Percentiles rank a stretch among this genome's conserved stretches.
phyloP scores from a whole-genome alignment of 805 yeast genomes.

The Monosporozyma unispora region DNA sequence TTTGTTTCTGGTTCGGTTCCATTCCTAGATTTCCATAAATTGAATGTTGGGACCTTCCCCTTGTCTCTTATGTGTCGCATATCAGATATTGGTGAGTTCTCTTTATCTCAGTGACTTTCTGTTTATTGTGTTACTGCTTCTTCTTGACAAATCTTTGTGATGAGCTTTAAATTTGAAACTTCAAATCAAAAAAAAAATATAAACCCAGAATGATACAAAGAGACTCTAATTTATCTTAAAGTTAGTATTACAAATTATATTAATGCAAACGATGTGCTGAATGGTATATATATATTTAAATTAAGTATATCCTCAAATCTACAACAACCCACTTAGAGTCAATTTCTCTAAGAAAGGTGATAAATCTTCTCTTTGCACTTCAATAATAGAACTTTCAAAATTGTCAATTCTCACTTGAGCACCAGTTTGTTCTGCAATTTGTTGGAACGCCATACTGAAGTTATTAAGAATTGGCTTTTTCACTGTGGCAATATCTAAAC shows the following conservation, averaged over 20 bases:
- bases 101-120: too few species aligned
- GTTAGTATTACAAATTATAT: neutral
- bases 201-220: neutral
- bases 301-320: neutral
- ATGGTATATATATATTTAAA: neutral
- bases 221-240: neutral
- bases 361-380: slow-evolving; percentile 78
- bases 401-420: slow-evolving; percentile 89
- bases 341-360: slow-evolving; percentile 78
- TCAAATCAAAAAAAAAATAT: neutral
- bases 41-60: neutral
- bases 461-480: slow-evolving; percentile 55
- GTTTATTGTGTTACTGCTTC: too few species aligned
- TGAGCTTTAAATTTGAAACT: neutral
- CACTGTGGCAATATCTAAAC: slow-evolving; percentile 27
- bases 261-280: neutral
- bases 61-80: neutral
- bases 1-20: neutral
- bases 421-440: slow-evolving; percentile 72
- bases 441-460: slow-evolving; percentile 86
- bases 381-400: slow-evolving; percentile 89
- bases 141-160: too few species aligned
- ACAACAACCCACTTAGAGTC: slow-evolving; percentile 57
- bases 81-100: neutral
- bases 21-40: neutral